Percentiles rank a stretch among this genome's conserved stretches.
Conservation (phyloP, 2,329 filamentous ascomycete genomes). For the Thielaviopsis populi region DNA sequence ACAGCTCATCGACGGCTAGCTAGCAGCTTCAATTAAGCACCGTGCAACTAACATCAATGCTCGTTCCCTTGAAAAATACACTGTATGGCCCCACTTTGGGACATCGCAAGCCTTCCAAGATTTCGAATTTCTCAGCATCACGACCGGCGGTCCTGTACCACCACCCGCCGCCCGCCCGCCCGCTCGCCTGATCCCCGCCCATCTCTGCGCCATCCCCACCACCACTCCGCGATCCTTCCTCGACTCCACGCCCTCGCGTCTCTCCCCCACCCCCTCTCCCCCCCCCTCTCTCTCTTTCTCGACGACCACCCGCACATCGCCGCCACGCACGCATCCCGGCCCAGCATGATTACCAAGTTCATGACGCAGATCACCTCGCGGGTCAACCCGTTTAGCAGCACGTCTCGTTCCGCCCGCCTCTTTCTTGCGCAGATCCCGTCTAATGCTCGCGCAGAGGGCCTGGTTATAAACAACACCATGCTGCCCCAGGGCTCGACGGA, state of each 20-base stretch:
- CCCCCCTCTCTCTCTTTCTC: background rate
- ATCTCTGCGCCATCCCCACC: background rate
- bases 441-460: constrained; percentile 54
- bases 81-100: background rate
- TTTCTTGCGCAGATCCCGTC: constrained; percentile 78
- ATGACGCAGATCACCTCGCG: constrained; percentile 69
- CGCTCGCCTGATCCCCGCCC: background rate
- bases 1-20: no score
- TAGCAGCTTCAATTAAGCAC: background rate
- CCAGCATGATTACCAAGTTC: constrained; percentile 68
- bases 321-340: constrained; percentile 1
- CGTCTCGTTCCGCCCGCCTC: constrained; percentile 68
- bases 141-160: background rate
- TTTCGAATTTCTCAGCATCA: background rate
- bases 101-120: background rate
- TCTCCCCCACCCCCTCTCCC: no score
- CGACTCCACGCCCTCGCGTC: background rate
- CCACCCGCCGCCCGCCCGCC: no score
- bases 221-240: background rate
- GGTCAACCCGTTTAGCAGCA: constrained; percentile 81
- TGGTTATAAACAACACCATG: constrained; percentile 65
- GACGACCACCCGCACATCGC: background rate
- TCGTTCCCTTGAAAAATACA: background rate
- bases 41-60: background rate
- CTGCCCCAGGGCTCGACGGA: constrained; percentile 56